Evolutionary conservation across 2,329 filamentous ascomycete species (phyloP).

Genomic region (Fusarium setosum): DNA sequence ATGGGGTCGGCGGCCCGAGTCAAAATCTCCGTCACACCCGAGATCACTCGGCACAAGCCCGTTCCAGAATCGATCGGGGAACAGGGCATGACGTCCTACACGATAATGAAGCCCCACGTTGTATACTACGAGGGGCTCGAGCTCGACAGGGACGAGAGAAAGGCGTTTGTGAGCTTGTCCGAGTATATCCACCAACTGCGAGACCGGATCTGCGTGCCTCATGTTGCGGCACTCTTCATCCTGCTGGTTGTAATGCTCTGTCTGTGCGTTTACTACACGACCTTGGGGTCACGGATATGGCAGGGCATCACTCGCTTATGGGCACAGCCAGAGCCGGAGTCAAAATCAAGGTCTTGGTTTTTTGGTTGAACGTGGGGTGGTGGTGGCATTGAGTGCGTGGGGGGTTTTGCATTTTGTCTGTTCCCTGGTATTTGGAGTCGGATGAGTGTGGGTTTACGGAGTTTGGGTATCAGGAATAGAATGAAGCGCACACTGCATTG

Average conservation of each 20-base stretch:
- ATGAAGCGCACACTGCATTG: not conserved
- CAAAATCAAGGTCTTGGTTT: not conserved
- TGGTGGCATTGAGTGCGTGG: slow-evolving; percentile 7
- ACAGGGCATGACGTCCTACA: slow-evolving; percentile 32
- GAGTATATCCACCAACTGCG: slow-evolving; percentile 35
- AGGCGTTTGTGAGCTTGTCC: slow-evolving; percentile 27
- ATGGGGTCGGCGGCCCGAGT: slow-evolving; percentile 39
- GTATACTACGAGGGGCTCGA: slow-evolving; percentile 45
- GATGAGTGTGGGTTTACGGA: not conserved
- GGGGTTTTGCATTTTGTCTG: slow-evolving; percentile 2
- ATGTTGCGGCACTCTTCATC: slow-evolving; percentile 15
- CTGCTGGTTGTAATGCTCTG: slow-evolving; percentile 12
- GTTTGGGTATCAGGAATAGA: slow-evolving; percentile 1
- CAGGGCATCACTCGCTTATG: not conserved
- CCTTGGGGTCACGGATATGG: slow-evolving; percentile 20
- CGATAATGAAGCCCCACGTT: slow-evolving; percentile 41
- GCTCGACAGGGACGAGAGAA: slow-evolving; percentile 35
- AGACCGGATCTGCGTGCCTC: slow-evolving; percentile 21
- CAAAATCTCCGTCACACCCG: slow-evolving; percentile 46
- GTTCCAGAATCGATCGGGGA: slow-evolving; percentile 3
- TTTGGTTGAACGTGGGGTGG: not conserved
- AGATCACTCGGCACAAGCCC: slow-evolving; percentile 37
- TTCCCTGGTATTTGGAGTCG: not conserved
- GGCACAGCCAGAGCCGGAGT: not conserved
- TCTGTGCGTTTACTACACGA: slow-evolving; percentile 9